Evolutionary conservation across 192 early-diverging fungal species (phyloP).

Genomic region (Coemansia sp.): DNA sequence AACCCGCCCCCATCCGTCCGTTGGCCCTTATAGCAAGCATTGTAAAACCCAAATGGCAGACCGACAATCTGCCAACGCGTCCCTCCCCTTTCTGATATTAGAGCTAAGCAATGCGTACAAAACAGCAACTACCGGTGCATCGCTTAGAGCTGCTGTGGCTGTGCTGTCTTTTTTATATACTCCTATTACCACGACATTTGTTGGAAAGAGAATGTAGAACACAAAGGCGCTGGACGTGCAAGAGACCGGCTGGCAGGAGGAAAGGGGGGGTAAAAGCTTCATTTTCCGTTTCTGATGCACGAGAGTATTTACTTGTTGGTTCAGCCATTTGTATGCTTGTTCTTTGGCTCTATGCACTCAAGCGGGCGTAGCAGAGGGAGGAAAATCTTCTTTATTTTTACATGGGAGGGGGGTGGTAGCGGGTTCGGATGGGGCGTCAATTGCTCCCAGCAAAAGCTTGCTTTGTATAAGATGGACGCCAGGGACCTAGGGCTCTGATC

Average conservation of each 20-base stretch:
- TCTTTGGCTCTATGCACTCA: not conserved
- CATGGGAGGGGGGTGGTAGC: not conserved
- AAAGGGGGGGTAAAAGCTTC: constrained; percentile 11
- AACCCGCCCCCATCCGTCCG: not conserved
- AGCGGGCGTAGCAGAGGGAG: not conserved
- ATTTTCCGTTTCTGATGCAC: constrained; percentile 32
- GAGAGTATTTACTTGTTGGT: constrained; percentile 9
- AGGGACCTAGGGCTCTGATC: not conserved
- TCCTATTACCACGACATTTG: not conserved
- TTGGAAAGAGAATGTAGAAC: constrained; percentile 1
- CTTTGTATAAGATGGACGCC: constrained; percentile 5
- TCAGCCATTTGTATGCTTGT: not conserved
- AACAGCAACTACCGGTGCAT: not conserved
- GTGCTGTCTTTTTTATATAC: constrained; percentile 8
- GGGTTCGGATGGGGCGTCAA: not conserved
- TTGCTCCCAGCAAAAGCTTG: not conserved
- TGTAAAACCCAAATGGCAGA: not conserved
- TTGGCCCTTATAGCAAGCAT: not conserved
- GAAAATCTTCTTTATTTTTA: constrained; percentile 1
- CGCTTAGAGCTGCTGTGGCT: constrained; percentile 17
- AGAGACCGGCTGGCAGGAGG: constrained; percentile 9
- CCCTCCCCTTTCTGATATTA: constrained; percentile 6
- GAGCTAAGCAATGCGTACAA: not conserved
- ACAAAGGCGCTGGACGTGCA: constrained; percentile 6
- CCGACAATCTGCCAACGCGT: not conserved